Percentiles rank a stretch among this genome's conserved stretches.
phyloP scores from a whole-genome alignment of 108 stramenopile genomes.

The Nitzschia sp. region DNA sequence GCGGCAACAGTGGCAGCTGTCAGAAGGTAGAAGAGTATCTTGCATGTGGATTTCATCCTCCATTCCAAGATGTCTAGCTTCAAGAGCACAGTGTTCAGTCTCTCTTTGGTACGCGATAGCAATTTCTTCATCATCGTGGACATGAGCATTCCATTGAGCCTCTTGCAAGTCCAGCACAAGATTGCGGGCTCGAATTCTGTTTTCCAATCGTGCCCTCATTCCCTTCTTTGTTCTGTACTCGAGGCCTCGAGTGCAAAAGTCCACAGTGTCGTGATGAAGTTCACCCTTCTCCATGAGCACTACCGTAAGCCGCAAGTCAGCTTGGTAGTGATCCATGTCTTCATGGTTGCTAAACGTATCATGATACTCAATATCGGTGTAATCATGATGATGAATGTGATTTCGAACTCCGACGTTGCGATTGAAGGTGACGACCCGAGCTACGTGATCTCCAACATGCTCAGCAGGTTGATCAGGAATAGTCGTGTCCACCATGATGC shows the following conservation, averaged over 20 bases:
- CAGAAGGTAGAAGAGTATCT: neutral
- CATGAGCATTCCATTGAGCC: slow-evolving; percentile 23
- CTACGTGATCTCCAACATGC: too few species aligned
- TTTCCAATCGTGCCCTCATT: slow-evolving; percentile 21
- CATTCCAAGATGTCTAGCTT: neutral
- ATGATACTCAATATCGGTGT: neutral
- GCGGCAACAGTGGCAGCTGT: too few species aligned
- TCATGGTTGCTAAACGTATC: neutral
- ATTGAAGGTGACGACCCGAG: slow-evolving; percentile 4
- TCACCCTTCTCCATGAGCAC: neutral
- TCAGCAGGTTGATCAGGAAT: too few species aligned
- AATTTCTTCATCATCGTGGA: slow-evolving; percentile 19
- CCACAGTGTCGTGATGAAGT: neutral
- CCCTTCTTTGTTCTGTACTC: slow-evolving; percentile 36
- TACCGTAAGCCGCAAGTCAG: slow-evolving; percentile 3
- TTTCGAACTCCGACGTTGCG: neutral
- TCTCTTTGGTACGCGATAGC: neutral
- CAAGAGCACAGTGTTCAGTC: slow-evolving; percentile 1
- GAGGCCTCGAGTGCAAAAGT: slow-evolving; percentile 21
- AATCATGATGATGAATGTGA: slow-evolving; percentile 1
- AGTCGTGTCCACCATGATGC: too few species aligned
- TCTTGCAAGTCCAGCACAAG: slow-evolving; percentile 36
- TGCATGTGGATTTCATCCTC: neutral
- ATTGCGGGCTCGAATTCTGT: slow-evolving; percentile 26
- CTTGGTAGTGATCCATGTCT: slow-evolving; percentile 7